These are phyloP conservation scores for Fimicolochytrium jonesii DNA, from an alignment of 192 early-diverging fungal species.

Conservation along the genomic window DNA sequence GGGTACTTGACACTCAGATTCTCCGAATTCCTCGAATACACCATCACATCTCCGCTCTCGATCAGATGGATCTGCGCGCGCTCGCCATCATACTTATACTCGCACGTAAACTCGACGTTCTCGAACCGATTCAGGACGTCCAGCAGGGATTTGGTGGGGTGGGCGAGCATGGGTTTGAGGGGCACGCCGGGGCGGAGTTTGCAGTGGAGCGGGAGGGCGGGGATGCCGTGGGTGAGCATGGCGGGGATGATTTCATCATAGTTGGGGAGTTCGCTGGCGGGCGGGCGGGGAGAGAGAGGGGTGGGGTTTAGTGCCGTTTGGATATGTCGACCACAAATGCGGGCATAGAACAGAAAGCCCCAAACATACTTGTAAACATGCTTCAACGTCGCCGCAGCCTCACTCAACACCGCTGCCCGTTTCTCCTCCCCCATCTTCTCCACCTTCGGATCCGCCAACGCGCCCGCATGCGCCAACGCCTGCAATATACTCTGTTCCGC, in stretches of 20 bases:
- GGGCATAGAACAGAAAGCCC: background rate
- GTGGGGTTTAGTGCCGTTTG: too few species aligned
- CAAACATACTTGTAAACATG: slow-evolving; percentile 61
- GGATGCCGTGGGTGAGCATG: slow-evolving; percentile 72
- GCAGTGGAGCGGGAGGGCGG: slow-evolving; percentile 66
- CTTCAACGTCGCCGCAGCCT: slow-evolving; percentile 53
- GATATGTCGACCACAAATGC: background rate
- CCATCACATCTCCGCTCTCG: slow-evolving; percentile 66
- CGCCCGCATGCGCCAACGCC: slow-evolving; percentile 75
- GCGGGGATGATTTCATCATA: slow-evolving; percentile 90
- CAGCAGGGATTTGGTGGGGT: slow-evolving; percentile 90
- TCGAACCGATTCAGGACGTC: slow-evolving; percentile 96
- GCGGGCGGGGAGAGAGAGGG: background rate
- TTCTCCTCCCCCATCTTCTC: slow-evolving; percentile 40
- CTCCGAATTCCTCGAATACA: slow-evolving; percentile 95
- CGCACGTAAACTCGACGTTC: slow-evolving; percentile 88
- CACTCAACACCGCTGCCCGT: slow-evolving; percentile 42
- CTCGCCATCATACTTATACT: slow-evolving; percentile 98
- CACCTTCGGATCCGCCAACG: background rate
- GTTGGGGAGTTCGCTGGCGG: slow-evolving; percentile 78
- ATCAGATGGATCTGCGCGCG: slow-evolving; percentile 89
- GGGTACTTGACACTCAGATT: slow-evolving; percentile 91
- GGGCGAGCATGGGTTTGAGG: slow-evolving; percentile 98
- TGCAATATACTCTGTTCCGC: slow-evolving; percentile 90
- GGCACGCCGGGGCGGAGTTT: slow-evolving; percentile 94